These are phyloP conservation scores for Vaccinium darrowii DNA, from an alignment of 148 eudicot genomes.

Conservation along the genomic window DNA sequence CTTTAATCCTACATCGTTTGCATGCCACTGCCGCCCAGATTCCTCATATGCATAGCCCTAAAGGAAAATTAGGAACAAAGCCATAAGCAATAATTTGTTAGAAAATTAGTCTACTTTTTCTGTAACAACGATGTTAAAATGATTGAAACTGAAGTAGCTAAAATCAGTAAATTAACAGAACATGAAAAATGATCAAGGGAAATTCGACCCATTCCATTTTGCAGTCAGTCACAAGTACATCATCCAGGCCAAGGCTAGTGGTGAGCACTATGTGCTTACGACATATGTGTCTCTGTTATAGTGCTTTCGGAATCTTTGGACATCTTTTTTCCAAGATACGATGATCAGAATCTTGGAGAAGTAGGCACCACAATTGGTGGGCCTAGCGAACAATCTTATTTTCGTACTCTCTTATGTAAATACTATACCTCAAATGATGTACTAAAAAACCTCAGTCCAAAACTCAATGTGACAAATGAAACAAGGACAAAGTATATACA, in stretches of 20 bases:
- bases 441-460: neutral
- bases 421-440: neutral
- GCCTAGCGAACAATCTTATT: neutral
- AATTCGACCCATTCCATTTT: too few relatives aligned
- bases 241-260: neutral
- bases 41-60: constrained; percentile 78
- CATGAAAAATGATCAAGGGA: neutral
- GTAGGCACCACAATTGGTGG: neutral
- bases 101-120: neutral
- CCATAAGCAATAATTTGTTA: neutral
- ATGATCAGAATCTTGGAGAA: neutral
- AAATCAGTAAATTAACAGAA: neutral
- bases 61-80: constrained; percentile 2
- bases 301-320: neutral
- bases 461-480: neutral
- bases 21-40: constrained; percentile 60
- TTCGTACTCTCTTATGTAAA: neutral
- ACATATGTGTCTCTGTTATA: neutral
- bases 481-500: neutral
- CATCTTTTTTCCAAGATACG: neutral
- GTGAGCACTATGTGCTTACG: neutral
- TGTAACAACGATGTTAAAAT: neutral
- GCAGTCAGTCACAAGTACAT: too few relatives aligned
- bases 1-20: constrained; percentile 74
- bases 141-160: neutral